Evolutionary conservation across 1,139 yeast genomes (phyloP), one percentile per base, ranked within the genome.

Genomic region (Debaryomyces fabryi): DNA sequence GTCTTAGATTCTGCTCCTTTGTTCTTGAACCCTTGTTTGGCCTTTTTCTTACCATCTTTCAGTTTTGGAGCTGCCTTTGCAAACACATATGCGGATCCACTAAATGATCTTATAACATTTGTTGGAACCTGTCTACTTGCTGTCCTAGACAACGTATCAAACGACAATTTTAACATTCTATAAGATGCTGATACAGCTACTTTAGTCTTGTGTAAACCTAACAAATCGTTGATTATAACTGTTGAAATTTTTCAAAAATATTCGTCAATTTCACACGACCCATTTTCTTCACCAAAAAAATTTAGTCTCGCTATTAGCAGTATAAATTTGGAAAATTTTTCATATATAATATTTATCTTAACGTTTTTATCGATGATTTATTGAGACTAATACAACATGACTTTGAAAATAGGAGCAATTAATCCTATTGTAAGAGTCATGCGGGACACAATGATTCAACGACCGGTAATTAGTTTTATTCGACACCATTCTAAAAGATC

Each of bases 21-120:
- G 29, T 54, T 48, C 48, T 63, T 67, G 47, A 57, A 64, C 27
- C 68, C 69, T 46, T 63, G 64, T 51, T 64, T 66, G 23, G 53
- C 59, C 48, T 67, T 62, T 44, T 59, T 59, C 48, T 67, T 67
- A 24, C 71, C 71, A 23, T 61, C 68, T 42, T 54, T 54, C 41
- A 50, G 57, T 39, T 51, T 51, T 10, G 57, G 53, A 4, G 59
- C 58, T 13, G 57, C 58, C 38, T 50, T 59, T 6, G 65, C 65
- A 13, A 49, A 47, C 12, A 46, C 23, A 5, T 39, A 23, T 5
- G 57, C 12, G 2, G 63, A 39, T 18, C 44, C 41, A 41, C 46
- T 42, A 34, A 49, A 47, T 32, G 29, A 18, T 44, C 48, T 46
- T 20, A 32, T 27, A n/a, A 13, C 36, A 20, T 8, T 30, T 12